phyloP scores from a whole-genome alignment of 2,329 filamentous ascomycete species.

The Venturiaceae sp. region DNA sequence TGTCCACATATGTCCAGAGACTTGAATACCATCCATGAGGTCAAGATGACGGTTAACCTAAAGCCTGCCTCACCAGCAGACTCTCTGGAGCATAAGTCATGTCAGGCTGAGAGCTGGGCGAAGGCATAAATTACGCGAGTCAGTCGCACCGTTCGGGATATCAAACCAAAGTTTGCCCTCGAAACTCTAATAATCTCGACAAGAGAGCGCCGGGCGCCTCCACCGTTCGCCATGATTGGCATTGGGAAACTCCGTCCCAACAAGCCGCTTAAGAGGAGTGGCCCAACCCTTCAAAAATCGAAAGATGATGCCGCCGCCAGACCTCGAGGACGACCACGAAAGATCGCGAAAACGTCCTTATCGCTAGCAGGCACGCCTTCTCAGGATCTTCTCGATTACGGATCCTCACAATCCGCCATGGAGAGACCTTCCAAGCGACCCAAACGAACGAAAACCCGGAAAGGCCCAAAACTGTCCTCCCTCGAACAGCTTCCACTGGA shows the following conservation, averaged over 20 bases:
- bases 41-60: too few relatives aligned
- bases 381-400: not conserved
- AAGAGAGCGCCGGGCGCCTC: not conserved
- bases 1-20: too few relatives aligned
- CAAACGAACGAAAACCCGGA: not conserved
- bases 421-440: not conserved
- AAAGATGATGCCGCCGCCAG: not conserved
- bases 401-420: not conserved
- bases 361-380: not conserved
- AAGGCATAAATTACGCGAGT: not conserved
- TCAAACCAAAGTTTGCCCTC: not conserved
- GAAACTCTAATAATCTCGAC: not conserved
- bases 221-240: not conserved
- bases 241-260: not conserved
- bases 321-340: not conserved
- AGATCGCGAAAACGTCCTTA: not conserved
- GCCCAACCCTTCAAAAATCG: not conserved
- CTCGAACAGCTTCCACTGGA: slow-evolving; percentile 5
- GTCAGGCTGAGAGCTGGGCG: not conserved
- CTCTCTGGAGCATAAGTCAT: too few relatives aligned
- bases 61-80: too few relatives aligned
- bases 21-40: too few relatives aligned
- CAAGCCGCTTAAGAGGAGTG: not conserved
- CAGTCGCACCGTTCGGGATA: not conserved
- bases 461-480: not conserved